Evolutionary conservation across 306 rosid species (phyloP), one percentile per base, ranked within the genome.

Genomic region (Cyamopsis tetragonoloba): DNA sequence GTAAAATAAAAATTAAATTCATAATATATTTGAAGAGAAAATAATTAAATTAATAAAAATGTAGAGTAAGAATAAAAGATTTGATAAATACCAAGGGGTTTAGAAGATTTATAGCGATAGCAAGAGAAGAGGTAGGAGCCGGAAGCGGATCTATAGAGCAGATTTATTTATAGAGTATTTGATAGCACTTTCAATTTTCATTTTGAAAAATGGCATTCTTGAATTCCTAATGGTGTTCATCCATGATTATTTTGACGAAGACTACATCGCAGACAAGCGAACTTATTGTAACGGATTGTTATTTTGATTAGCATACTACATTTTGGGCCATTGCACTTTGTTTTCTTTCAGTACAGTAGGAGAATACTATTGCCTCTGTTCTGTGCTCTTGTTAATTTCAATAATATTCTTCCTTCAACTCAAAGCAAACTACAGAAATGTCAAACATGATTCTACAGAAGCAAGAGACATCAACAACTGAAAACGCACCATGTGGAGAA

Each of bases 401-500:
- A 14, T 44, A 53, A 23, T 7, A 37, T 31, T n/a, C 7, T 58
- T 26, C 49, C 28, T 68, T 27, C 4, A 5, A 7, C 5, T 56
- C 10, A 24, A 48, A 61, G 39, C 19, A 59, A 32, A 59, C 15
- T 10, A 54, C 17, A 34, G 3, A 64, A 58, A 35, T 17, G 57
- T 31, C n/a, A 62, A 56, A n/a, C 26, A 8, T 4, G 37, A 22
- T 47, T 26, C 71, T 48, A 12, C 23, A 57, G 58, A 61, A 44
- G 34, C 3, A 3, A 53, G 2, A 11, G 47, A 44, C 26, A 39
- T 30, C 0, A 39, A 62, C 8, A 74, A 41, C 35, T 32, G 48
- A n/a, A 7, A 64, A 80, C 86, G 35, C 62, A 93, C 99, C 99
- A 39, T 90, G 43, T 35, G 99, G 89, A 55, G 99, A 93, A 81